Base-by-base conservation (phyloP, 2,329 filamentous ascomycete species). In the Epichloe amarillans region DNA sequence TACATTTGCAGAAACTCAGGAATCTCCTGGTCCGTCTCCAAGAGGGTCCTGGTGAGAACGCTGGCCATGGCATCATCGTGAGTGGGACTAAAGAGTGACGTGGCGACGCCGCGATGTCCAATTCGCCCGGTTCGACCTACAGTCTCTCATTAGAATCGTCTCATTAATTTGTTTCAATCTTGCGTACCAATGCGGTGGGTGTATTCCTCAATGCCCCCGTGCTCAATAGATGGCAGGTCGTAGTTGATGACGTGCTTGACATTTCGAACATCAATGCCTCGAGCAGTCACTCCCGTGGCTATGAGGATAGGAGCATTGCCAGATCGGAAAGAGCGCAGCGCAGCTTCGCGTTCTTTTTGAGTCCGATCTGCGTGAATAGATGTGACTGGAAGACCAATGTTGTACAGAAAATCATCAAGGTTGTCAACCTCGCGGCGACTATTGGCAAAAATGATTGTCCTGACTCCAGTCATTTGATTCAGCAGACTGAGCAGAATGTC, bases 221-320 rank as follows among this genome's bases (percentile, higher is more conserved):
- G 77, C 1, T 80, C 72, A 42, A 74, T 69, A 5, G 75, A 81
- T 0, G 91, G 91, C 2, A 97, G 72, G 54, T 97, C 90, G 59
- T 83, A 97, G 69, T 98, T 97, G 75, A 98, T 84, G 53, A 98
- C 86, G 56, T 95, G 88, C 72, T 83, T 81, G 5, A 97, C 84
- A 56, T 93, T 88, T 52, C 80, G 80, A 37, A 96, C 84, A 58
- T 97, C 90, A 36, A 96, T 82, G 6, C 93, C 93, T 59, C 93
- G 88, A 61, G 88, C 86, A 48, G 85, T 83, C 48, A 98, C 79
- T 46, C 87, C 88, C 21, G 91, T 97, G 11, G 91, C 82, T 53
- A 97, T 79, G 52, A 98, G 67, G 50, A 98, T 86, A 0, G 91
- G 90, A 10, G 77, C 75, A 35, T 76, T 77, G 1, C 86, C 91